Evolutionary conservation across 768 basidiomycete genomes (phyloP), one percentile per base, ranked within the genome.

Genomic region (Mycena alexandri): DNA sequence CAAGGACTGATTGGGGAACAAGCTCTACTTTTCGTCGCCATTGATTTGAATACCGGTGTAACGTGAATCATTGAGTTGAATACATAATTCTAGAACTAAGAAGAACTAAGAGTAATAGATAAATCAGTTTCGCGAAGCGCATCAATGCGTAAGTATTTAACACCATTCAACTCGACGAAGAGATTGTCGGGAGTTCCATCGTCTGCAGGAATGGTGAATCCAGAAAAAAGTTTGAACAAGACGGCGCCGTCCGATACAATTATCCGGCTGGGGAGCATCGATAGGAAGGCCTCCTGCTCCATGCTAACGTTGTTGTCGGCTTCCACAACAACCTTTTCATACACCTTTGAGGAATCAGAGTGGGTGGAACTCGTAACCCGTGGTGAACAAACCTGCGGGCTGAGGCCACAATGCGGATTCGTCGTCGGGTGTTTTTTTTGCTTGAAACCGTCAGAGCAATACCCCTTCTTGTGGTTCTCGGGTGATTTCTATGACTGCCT

Each of bases 361-460:
- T 6, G 53, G 62, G 13, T 63, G 62, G 34, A 63, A 63, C 2
- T 55, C 44, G n/a, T 43, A 36, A 16, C 53, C 62, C 0, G 33
- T 41, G 21, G 62, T 55, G 14, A 63, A 63, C 10, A 63, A 36
- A 2, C 53, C 62, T 1, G 3, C 36, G n/a, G 62, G 62, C 44
- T 55, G 62, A 2, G 62, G 62, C 62, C 62, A 63, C n/a, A 43
- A 52, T 17, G 53, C 43, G 21, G 25, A 10, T 3, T 38, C 36
- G 1, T 41, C 59, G n/a, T 2, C 24, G 38, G 17, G 14, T 9
- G 11, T n/a, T n/a, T 1, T 34, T 47, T 63, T 21, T 46, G 62
- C 44, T 63, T 63, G 62, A 63, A 63, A 0, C 62, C 62, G 34
- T 63, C 62, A 1, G 62, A 55, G 34, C 62, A 63, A 24, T 55